Evolutionary conservation across 73 alveolate species (phyloP).

Genomic region (Tetrahymena malaccensis): DNA sequence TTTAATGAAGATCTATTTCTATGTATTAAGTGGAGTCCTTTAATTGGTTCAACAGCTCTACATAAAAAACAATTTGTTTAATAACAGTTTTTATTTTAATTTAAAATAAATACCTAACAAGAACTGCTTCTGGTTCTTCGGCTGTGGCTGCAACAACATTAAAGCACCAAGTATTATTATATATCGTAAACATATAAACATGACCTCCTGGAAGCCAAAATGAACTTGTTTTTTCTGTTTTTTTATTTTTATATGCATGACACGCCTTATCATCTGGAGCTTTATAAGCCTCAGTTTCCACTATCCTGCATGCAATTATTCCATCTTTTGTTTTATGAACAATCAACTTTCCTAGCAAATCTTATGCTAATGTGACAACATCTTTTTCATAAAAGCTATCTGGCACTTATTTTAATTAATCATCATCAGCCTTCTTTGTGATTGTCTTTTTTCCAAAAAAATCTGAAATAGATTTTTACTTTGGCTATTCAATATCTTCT

Average conservation of each 20-base stretch:
- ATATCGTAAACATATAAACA: neutral
- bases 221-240: neutral
- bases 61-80: neutral
- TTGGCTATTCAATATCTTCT: neutral
- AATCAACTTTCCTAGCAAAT: neutral
- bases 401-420: neutral
- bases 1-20: neutral
- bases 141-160: neutral
- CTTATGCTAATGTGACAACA: neutral
- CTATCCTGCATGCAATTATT: neutral
- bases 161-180: neutral
- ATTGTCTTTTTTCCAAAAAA: neutral
- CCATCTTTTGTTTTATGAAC: neutral
- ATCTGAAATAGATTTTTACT: neutral
- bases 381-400: neutral
- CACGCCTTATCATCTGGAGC: conserved; percentile 5
- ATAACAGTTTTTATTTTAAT: neutral
- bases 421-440: neutral
- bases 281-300: conserved; percentile 5
- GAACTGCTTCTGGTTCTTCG: neutral
- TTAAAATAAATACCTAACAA: neutral
- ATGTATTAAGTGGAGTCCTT: neutral
- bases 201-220: conserved; percentile 1
- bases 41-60: neutral
- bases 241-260: conserved; percentile 2